Base-by-base conservation (phyloP, 352 stramenopile genomes). In the Globisporangium lucens region DNA sequence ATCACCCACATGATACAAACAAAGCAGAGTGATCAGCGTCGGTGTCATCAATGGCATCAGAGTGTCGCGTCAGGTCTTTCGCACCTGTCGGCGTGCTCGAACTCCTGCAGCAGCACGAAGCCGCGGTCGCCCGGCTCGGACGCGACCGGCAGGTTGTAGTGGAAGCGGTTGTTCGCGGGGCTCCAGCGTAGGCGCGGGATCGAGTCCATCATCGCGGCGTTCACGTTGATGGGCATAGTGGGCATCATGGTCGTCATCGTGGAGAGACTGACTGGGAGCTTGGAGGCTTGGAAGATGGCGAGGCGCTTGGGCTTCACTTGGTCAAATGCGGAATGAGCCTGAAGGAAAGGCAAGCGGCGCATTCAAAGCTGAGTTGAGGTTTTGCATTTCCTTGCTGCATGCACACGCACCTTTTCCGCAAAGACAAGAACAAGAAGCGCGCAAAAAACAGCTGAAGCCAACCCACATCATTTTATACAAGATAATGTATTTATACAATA, bases 111-210 rank as follows among this genome's bases (percentile, higher is more conserved):
- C 63, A 93, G 68, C 59, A 91, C 82, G 67, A 91, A 93, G 62
- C 84, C 84, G 65, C 80, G 64, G 2, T 66, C 68, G 63, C 84
- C 84, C 0, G 84, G 84, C 65, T 93, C 82, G 27, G 78, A 72
- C 1, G 80, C 83, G 58, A 90, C 68, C 10, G 82, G 85, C 66
- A 91, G 70, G 55, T 78, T 89, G 73, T 79, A 93, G 74, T 91
- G 85, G 77, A 93, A 93, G 56, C 85, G 85, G 71, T 93, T 87
- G 76, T 89, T 89, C 52, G 67, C 66, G 33, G 82, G 72, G 69
- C 75, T 89, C 85, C 85, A 93, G 57, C 82, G 85, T 61, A 93
- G 64, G 5, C 85, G 85, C 46, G 85, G 85, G 72, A 93, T 89
- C 61, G 77, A 78, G 56, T 86, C 82, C 72, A 90, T 52, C 57